Conservation (phyloP, 1,139 yeast genomes). For the Protomyces inouyei region DNA sequence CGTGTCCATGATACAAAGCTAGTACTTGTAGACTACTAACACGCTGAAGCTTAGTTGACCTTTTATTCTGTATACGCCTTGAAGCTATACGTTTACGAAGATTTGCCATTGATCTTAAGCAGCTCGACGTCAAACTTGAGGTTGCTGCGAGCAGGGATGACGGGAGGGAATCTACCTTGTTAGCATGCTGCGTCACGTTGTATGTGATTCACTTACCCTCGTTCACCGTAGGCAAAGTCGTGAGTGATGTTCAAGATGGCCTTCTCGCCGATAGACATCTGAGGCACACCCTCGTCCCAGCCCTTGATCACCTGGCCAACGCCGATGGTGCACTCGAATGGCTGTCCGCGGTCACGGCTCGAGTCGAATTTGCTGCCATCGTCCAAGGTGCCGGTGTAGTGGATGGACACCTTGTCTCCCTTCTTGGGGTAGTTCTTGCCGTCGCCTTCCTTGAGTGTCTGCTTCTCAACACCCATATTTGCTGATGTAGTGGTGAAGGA, state of each 20-base stretch:
- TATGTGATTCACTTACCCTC: background rate
- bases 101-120: conserved; percentile 27
- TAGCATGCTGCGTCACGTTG: background rate
- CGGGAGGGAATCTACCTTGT: conserved; percentile 66
- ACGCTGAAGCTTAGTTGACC: background rate
- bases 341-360: conserved; percentile 80
- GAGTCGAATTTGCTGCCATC: conserved; percentile 94
- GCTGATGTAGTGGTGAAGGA: conserved; percentile 11
- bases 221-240: conserved; percentile 76
- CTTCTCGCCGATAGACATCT: conserved; percentile 85
- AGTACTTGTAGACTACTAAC: background rate
- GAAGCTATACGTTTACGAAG: background rate
- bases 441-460: conserved; percentile 26
- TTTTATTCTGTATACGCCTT: background rate
- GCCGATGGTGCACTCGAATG: conserved; percentile 89
- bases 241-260: conserved; percentile 86
- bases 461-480: conserved; percentile 27
- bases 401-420: conserved; percentile 47
- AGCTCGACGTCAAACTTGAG: conserved; percentile 42
- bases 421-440: conserved; percentile 24
- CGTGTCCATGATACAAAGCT: conserved; percentile 55
- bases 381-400: conserved; percentile 90
- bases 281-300: conserved; percentile 92
- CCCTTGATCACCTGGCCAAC: conserved; percentile 91
- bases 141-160: conserved; percentile 94